These are phyloP conservation scores for Apiotrichum laibachii DNA, from an alignment of 1,284 basidiomycete species.

Conservation along the genomic window DNA sequence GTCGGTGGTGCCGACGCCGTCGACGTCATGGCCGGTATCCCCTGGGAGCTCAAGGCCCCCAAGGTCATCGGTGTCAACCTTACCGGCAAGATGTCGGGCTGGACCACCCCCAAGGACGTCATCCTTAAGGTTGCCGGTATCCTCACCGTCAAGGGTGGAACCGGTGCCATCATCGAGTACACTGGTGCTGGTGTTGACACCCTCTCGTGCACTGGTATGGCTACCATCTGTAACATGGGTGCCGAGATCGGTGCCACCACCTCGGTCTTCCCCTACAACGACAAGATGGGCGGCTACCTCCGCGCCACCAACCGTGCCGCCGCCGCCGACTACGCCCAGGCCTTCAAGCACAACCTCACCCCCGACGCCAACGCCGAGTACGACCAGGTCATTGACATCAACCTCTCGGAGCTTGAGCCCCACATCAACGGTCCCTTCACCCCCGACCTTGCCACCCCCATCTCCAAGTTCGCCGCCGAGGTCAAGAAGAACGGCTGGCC, in stretches of 20 bases:
- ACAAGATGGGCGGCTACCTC: slow-evolving; percentile 89
- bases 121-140: slow-evolving; percentile 97
- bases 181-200: slow-evolving; percentile 90
- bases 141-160: slow-evolving; percentile 96
- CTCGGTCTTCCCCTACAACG: slow-evolving; percentile 98
- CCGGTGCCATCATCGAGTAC: slow-evolving; percentile 96
- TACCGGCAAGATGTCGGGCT: slow-evolving; percentile 90
- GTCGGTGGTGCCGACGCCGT: slow-evolving; percentile 99
- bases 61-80: slow-evolving; percentile 98
- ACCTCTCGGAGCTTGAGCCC: slow-evolving; percentile 94
- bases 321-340: slow-evolving; percentile 85
- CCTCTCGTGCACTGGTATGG: slow-evolving; percentile 98
- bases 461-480: slow-evolving; percentile 89
- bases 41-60: slow-evolving; percentile 99
- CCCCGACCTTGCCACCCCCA: slow-evolving; percentile 89
- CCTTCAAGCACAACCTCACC: slow-evolving; percentile 80
- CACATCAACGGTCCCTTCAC: slow-evolving; percentile 99
- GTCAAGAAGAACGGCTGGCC: slow-evolving; percentile 98
- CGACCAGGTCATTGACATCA: slow-evolving; percentile 91
- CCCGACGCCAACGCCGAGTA: slow-evolving; percentile 90
- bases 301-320: slow-evolving; percentile 85
- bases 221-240: slow-evolving; percentile 98
- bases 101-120: slow-evolving; percentile 98
- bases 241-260: slow-evolving; percentile 99
- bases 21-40: slow-evolving; percentile 95